A percentile compares a stretch with the other conserved stretches of the same genome.
Evolutionary conservation across 495 filamentous ascomycete genomes (phyloP).

Genomic region (Xylaria nigripes): DNA sequence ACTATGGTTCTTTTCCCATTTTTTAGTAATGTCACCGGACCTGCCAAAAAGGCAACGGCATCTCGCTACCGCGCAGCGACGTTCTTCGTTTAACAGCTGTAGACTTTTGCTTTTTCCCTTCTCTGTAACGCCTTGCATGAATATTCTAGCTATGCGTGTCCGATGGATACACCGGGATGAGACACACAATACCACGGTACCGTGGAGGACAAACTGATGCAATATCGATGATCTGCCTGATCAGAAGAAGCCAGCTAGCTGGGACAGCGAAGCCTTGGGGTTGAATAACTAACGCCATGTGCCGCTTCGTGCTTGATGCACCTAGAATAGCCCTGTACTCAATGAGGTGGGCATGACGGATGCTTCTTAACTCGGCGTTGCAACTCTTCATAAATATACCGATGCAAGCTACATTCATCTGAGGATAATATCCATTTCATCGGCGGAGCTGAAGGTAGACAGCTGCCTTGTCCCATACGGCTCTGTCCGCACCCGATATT

Average conservation of each 20-base stretch:
- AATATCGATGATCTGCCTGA: too few relatives aligned
- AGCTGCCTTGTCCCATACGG: slow-evolving; percentile 57
- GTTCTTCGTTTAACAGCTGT: not conserved
- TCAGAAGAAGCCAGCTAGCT: not conserved
- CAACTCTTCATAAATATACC: not conserved
- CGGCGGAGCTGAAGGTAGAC: slow-evolving; percentile 46
- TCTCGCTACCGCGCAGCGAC: not conserved
- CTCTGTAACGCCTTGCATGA: slow-evolving; percentile 6
- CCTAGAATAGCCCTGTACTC: not conserved
- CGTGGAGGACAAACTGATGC: not conserved
- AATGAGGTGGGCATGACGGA: not conserved
- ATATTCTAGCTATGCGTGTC: not conserved
- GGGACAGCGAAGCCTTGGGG: not conserved
- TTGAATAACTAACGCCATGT: not conserved
- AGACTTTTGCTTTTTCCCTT: not conserved
- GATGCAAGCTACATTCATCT: not conserved
- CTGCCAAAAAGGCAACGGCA: not conserved
- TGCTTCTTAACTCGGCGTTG: not conserved
- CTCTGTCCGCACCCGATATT: slow-evolving; percentile 48
- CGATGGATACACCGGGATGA: not conserved
- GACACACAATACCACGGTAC: not conserved
- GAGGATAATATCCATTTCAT: slow-evolving; percentile 7
- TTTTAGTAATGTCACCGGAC: not conserved
- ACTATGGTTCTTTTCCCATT: not conserved
- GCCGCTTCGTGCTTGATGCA: not conserved